A percentile compares a stretch with the other conserved stretches of the same genome.
phyloP scores from a whole-genome alignment of 352 stramenopile species.

The Phytopythium chamaehyphon region DNA sequence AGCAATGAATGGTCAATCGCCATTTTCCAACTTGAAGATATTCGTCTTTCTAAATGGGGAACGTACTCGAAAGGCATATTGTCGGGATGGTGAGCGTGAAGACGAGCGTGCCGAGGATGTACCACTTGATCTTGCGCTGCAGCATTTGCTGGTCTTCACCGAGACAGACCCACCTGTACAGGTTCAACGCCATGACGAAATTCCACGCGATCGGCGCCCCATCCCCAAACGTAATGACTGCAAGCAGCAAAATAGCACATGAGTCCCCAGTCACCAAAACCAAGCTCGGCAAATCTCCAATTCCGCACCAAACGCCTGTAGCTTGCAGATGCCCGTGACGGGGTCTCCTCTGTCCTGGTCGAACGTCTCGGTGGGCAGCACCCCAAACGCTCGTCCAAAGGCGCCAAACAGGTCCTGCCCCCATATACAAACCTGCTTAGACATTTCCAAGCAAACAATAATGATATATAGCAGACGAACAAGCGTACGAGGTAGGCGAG shows the following conservation, averaged over 20 bases:
- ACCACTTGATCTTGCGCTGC: slow-evolving; percentile 81
- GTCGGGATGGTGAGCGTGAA: slow-evolving; percentile 57
- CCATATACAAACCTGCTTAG: neutral
- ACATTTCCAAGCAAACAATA: neutral
- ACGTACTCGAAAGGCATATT: slow-evolving; percentile 29
- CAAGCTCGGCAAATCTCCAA: too few species aligned
- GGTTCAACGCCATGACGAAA: slow-evolving; percentile 79
- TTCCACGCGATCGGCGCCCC: slow-evolving; percentile 77
- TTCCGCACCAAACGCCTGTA: slow-evolving; percentile 67
- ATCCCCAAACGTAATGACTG: slow-evolving; percentile 80
- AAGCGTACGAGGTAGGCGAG: slow-evolving; percentile 78
- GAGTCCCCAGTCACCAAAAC: too few species aligned
- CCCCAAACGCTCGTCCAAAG: slow-evolving; percentile 62
- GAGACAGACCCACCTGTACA: slow-evolving; percentile 81
- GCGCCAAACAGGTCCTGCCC: slow-evolving; percentile 65
- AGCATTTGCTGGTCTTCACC: slow-evolving; percentile 82
- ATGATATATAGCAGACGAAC: neutral
- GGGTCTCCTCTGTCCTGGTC: slow-evolving; percentile 44
- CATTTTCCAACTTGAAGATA: too few species aligned
- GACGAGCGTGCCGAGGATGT: slow-evolving; percentile 53
- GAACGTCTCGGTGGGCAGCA: slow-evolving; percentile 64
- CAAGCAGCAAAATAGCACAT: neutral
- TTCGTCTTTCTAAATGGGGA: neutral
- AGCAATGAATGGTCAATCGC: too few species aligned
- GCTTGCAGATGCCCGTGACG: slow-evolving; percentile 57